Percentiles rank a stretch among this genome's conserved stretches.
Conservation (phyloP, 2,329 filamentous ascomycete genomes). For the Phialophora macrospora region DNA sequence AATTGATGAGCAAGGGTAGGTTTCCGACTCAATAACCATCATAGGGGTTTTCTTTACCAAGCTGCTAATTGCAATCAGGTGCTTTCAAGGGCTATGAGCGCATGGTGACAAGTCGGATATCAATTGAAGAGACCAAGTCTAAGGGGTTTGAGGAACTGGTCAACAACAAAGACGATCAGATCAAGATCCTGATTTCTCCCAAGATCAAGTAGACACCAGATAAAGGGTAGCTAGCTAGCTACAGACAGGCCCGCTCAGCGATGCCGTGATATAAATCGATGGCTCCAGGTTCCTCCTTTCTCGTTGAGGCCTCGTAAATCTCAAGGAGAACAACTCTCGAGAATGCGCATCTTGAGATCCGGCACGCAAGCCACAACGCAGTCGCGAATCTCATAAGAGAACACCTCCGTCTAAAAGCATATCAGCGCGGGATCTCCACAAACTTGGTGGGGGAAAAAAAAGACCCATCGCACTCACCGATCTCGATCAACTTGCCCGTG, state of each 20-base stretch:
- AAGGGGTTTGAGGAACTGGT: slow-evolving; percentile 63
- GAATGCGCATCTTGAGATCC: neutral
- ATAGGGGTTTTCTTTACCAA: too few relatives aligned
- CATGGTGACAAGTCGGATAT: slow-evolving; percentile 66
- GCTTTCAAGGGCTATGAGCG: slow-evolving; percentile 42
- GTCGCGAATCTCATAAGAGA: neutral
- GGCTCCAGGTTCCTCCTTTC: neutral
- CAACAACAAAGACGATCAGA: slow-evolving; percentile 63
- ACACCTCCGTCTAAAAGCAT: slow-evolving; percentile 14
- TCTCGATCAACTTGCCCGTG: slow-evolving; percentile 34
- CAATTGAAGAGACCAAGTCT: slow-evolving; percentile 60
- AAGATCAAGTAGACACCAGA: slow-evolving; percentile 23
- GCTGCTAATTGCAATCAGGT: slow-evolving; percentile 28
- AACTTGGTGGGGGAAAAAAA: neutral
- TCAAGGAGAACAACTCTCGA: too few relatives aligned
- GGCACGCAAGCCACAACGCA: neutral
- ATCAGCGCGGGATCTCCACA: neutral
- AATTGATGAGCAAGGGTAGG: slow-evolving; percentile 43
- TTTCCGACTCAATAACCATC: too few relatives aligned
- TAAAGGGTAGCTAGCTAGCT: neutral
- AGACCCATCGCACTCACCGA: slow-evolving; percentile 22
- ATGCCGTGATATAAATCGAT: neutral
- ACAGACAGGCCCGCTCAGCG: too few relatives aligned
- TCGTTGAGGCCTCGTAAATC: too few relatives aligned
- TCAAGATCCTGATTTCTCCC: slow-evolving; percentile 63